Evolutionary conservation across 306 rosid genomes (phyloP).

Genomic region (Quercus glauca): DNA sequence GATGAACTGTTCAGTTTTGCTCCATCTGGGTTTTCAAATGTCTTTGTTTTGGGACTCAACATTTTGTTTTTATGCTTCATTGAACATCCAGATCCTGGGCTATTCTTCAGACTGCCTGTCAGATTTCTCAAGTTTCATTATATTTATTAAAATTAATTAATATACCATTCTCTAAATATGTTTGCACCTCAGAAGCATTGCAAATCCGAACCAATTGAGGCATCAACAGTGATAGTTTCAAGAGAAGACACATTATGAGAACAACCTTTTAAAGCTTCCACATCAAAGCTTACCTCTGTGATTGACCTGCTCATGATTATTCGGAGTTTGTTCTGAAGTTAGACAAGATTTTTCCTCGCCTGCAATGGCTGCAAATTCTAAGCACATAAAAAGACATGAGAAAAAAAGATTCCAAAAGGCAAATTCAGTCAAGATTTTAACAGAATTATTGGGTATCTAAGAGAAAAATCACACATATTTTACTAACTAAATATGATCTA

Average conservation of each 20-base stretch:
- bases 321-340: background rate
- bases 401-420: background rate
- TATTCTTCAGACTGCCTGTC: constrained; percentile 12
- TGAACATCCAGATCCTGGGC: constrained; percentile 17
- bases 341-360: constrained; percentile 13
- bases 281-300: background rate
- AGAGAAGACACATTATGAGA: background rate
- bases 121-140: constrained; percentile 23
- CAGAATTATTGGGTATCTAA: background rate
- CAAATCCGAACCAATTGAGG: no score
- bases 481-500: background rate
- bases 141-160: constrained; percentile 1
- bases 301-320: background rate
- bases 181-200: background rate
- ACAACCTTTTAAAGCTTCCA: background rate
- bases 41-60: constrained; percentile 15
- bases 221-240: no score
- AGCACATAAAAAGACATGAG: background rate
- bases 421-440: background rate
- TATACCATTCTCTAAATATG: constrained; percentile 1
- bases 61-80: constrained; percentile 10
- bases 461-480: background rate
- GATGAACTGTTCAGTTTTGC: constrained; percentile 22
- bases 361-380: background rate
- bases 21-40: constrained; percentile 16